Percentiles rank a stretch among this genome's conserved stretches.
Evolutionary conservation across 371 early-diverging fungal genomes (phyloP).

Genomic region (Syncephalis plumigaleata): DNA sequence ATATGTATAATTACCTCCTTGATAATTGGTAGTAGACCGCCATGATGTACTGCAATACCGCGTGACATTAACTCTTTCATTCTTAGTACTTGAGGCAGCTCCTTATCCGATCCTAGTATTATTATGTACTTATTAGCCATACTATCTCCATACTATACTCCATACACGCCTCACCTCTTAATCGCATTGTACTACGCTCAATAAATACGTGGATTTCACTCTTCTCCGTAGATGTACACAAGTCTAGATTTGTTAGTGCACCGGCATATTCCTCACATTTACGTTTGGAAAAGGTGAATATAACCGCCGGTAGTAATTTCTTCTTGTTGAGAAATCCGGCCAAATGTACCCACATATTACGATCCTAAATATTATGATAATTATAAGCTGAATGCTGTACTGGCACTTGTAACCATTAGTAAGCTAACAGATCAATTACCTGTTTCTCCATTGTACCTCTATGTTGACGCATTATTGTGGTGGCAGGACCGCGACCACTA

Average conservation of each 20-base stretch:
- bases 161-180: slow-evolving; percentile 54
- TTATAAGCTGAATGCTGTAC: neutral
- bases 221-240: slow-evolving; percentile 63
- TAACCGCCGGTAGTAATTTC: slow-evolving; percentile 77
- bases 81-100: slow-evolving; percentile 81
- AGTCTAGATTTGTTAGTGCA: slow-evolving; percentile 54
- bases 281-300: slow-evolving; percentile 94
- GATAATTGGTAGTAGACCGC: slow-evolving; percentile 93
- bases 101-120: slow-evolving; percentile 34
- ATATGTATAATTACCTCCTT: slow-evolving; percentile 55
- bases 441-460: slow-evolving; percentile 2
- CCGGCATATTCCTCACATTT: slow-evolving; percentile 92
- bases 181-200: slow-evolving; percentile 51
- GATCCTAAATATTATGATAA: slow-evolving; percentile 25
- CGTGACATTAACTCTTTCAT: slow-evolving; percentile 71
- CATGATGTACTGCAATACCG: slow-evolving; percentile 97
- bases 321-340: slow-evolving; percentile 56
- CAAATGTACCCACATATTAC: slow-evolving; percentile 64
- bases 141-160: no score
- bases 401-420: no score
- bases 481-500: slow-evolving; percentile 1
- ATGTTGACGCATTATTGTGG: slow-evolving; percentile 3
- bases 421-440: no score
- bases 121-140: neutral
- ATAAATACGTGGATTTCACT: slow-evolving; percentile 77